A percentile compares a stretch with the other conserved stretches of the same genome.
phyloP scores from a whole-genome alignment of 1,284 basidiomycete species.

The Melampsora medusae region DNA sequence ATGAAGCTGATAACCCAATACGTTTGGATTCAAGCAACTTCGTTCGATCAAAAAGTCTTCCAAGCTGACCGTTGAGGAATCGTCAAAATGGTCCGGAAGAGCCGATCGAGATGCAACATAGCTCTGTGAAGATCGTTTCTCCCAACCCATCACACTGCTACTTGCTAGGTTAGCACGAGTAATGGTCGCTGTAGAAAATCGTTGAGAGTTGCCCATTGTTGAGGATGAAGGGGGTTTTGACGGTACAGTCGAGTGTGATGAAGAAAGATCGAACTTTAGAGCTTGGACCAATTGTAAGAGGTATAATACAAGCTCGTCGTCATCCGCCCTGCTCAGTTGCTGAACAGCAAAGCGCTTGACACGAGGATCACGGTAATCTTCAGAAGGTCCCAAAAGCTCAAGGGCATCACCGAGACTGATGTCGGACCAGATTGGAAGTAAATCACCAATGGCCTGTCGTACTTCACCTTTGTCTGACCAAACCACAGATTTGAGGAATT shows the following conservation, averaged over 20 bases:
- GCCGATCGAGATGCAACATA: not conserved
- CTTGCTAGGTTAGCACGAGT: conserved; percentile 40
- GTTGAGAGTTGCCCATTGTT: conserved; percentile 41
- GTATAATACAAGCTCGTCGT: conserved; percentile 93
- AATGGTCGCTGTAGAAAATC: conserved; percentile 17
- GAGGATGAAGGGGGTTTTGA: conserved; percentile 55
- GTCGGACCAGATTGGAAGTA: conserved; percentile 94
- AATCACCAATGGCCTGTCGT: conserved; percentile 92
- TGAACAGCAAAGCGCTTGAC: conserved; percentile 92
- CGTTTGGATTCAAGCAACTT: conserved; percentile 70
- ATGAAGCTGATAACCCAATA: conserved; percentile 85
- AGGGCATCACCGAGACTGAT: conserved; percentile 95
- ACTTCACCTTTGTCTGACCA: conserved; percentile 96
- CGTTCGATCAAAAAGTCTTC: conserved; percentile 85
- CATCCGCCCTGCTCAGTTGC: conserved; percentile 83
- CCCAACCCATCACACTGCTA: conserved; percentile 63
- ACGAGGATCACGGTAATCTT: conserved; percentile 74
- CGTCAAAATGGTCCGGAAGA: conserved; percentile 60
- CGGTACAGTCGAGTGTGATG: conserved; percentile 43
- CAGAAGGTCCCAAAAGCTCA: conserved; percentile 81
- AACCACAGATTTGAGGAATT: conserved; percentile 95
- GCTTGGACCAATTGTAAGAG: conserved; percentile 95
- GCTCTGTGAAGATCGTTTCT: conserved; percentile 63
- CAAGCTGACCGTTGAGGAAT: conserved; percentile 67
- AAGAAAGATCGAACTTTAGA: conserved; percentile 74